Evolutionary conservation across 352 stramenopile genomes (phyloP), one percentile per base, ranked within the genome.

Genomic region (Phytophthora podocarpi): DNA sequence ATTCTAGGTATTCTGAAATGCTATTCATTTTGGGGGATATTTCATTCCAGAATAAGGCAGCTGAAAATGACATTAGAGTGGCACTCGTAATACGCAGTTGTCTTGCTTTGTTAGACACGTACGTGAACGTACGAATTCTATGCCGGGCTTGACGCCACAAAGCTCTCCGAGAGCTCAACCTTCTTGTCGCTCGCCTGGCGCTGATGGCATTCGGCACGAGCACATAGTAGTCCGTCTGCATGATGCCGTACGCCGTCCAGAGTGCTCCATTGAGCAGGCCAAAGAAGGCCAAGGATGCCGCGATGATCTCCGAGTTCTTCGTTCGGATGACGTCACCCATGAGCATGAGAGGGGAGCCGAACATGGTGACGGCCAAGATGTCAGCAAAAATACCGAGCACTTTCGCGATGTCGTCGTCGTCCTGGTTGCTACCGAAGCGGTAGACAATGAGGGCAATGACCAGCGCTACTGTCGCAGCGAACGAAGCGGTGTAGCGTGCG

Each of bases 151-250:
- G n/a, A n/a, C n/a, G n/a, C n/a, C n/a, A n/a, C n/a, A n/a, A n/a
- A n/a, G n/a, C n/a, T n/a, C n/a, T n/a, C n/a, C n/a, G n/a, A n/a
- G n/a, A n/a, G n/a, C n/a, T n/a, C n/a, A n/a, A n/a, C n/a, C n/a
- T n/a, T n/a, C n/a, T n/a, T n/a, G n/a, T n/a, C n/a, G n/a, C n/a
- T n/a, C n/a, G n/a, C n/a, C n/a, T n/a, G n/a, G n/a, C n/a, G n/a
- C 58, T 63, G n/a, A 63, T 67, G 12, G 41, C 53, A 27, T 76
- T 76, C 9, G 62, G 67, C 5, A 76, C 62, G 6, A 76, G 41
- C 41, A 76, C 67, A 26, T 65, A 76, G 40, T 55, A 52, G 51
- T 76, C 67, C 8, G 42, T 67, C 35, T 66, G 37, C 34, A 71
- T 72, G 45, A 72, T 52, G 10, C 67, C 61, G 15, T 68, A 76